These are phyloP conservation scores for Mycena amicta DNA, from an alignment of 768 basidiomycete genomes.

Conservation along the genomic window DNA sequence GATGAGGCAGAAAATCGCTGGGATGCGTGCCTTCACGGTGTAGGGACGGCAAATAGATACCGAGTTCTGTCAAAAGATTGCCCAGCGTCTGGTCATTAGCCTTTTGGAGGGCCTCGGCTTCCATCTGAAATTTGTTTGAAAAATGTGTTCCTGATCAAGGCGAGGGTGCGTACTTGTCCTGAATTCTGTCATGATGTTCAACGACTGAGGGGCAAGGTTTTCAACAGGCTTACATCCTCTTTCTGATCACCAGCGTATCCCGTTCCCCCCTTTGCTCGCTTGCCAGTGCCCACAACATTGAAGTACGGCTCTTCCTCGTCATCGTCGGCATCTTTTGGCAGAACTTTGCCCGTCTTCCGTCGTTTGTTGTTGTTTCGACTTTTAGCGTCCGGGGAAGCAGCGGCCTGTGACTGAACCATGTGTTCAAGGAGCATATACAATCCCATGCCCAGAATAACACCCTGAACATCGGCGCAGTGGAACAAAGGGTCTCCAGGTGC, in stretches of 20 bases:
- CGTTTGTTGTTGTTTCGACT: slow-evolving; percentile 45
- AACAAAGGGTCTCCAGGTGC: slow-evolving; percentile 64
- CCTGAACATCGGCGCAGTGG: slow-evolving; percentile 89
- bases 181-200: background rate
- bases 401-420: slow-evolving; percentile 55
- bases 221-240: slow-evolving; percentile 77
- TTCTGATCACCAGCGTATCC: slow-evolving; percentile 85
- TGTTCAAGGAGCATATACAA: slow-evolving; percentile 78
- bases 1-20: slow-evolving; percentile 91
- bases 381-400: slow-evolving; percentile 36
- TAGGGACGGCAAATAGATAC: slow-evolving; percentile 83
- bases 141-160: too few relatives aligned
- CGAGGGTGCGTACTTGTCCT: background rate
- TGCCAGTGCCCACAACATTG: slow-evolving; percentile 45
- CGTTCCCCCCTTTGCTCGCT: slow-evolving; percentile 76
- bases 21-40: slow-evolving; percentile 76
- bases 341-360: slow-evolving; percentile 41
- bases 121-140: slow-evolving; percentile 75
- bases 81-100: slow-evolving; percentile 76
- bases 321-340: slow-evolving; percentile 25
- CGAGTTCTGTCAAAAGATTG: slow-evolving; percentile 65
- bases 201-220: too few relatives aligned
- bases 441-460: slow-evolving; percentile 88
- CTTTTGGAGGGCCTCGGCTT: slow-evolving; percentile 74
- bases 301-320: slow-evolving; percentile 50